Percentiles rank a stretch among this genome's conserved stretches.
Conservation (phyloP, 2,329 filamentous ascomycete species). For the Colletotrichum musicola region DNA sequence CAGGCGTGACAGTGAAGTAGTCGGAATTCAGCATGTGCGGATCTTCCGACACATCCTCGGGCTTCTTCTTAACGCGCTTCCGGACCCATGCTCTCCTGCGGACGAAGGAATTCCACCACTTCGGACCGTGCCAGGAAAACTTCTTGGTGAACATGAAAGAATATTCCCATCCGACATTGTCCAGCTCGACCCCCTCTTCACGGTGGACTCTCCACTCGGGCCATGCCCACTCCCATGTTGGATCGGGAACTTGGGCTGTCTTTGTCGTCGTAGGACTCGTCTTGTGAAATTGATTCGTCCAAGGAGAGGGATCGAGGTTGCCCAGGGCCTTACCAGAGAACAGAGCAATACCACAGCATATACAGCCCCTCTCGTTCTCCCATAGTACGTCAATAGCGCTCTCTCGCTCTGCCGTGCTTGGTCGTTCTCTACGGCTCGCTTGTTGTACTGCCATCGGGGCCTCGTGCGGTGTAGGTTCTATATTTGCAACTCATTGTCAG, state of each 20-base stretch:
- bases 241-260: conserved; percentile 93
- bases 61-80: conserved; percentile 76
- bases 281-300: conserved; percentile 80
- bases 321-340: conserved; percentile 90
- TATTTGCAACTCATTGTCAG: not conserved
- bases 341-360: conserved; percentile 89
- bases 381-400: conserved; percentile 87
- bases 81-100: conserved; percentile 89
- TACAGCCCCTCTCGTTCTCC: conserved; percentile 93
- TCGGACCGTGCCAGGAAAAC: conserved; percentile 89
- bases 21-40: conserved; percentile 79
- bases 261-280: conserved; percentile 76
- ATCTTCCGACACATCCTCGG: conserved; percentile 59
- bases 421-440: conserved; percentile 10
- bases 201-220: conserved; percentile 74
- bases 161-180: conserved; percentile 97
- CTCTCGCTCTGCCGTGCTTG: conserved; percentile 53
- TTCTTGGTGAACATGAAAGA: conserved; percentile 84
- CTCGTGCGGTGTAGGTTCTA: conserved; percentile 35
- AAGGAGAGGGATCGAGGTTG: conserved; percentile 85
- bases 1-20: conserved; percentile 81
- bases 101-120: conserved; percentile 97
- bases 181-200: conserved; percentile 77
- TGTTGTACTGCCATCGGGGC: conserved; percentile 3
- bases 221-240: conserved; percentile 92